phyloP scores from a whole-genome alignment of 495 filamentous ascomycete species.

The Podospora conica region DNA sequence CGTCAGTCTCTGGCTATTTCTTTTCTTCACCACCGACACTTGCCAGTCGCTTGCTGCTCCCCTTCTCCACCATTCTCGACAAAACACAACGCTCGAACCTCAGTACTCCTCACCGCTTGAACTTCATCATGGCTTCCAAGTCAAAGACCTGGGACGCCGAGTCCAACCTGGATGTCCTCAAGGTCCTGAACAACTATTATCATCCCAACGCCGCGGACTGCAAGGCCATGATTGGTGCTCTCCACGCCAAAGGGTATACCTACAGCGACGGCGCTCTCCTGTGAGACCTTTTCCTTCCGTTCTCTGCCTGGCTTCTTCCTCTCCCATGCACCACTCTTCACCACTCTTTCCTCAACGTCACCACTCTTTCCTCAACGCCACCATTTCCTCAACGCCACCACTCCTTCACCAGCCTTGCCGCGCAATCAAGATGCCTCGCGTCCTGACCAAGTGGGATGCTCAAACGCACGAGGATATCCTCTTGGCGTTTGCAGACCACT shows the following conservation, averaged over 20 bases:
- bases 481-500: slow-evolving; percentile 9
- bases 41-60: not conserved
- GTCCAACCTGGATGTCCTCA: slow-evolving; percentile 21
- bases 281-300: slow-evolving; percentile 17
- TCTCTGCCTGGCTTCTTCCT: not conserved
- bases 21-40: not conserved
- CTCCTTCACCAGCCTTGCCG: not conserved
- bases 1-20: not conserved
- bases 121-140: not conserved
- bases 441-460: slow-evolving; percentile 14
- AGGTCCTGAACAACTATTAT: slow-evolving; percentile 18
- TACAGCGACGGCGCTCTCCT: slow-evolving; percentile 27
- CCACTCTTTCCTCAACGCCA: not conserved
- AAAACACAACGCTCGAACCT: not conserved
- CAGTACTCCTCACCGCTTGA: no score
- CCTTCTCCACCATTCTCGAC: not conserved
- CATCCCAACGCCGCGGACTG: slow-evolving; percentile 19
- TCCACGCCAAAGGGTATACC: slow-evolving; percentile 21
- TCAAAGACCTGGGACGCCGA: slow-evolving; percentile 20
- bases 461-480: slow-evolving; percentile 26
- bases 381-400: not conserved
- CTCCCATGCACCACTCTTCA: not conserved
- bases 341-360: not conserved
- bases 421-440: slow-evolving; percentile 11
- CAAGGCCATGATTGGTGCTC: slow-evolving; percentile 4